Conservation (phyloP, 352 stramenopile genomes). For the Phytophthora litchii region DNA sequence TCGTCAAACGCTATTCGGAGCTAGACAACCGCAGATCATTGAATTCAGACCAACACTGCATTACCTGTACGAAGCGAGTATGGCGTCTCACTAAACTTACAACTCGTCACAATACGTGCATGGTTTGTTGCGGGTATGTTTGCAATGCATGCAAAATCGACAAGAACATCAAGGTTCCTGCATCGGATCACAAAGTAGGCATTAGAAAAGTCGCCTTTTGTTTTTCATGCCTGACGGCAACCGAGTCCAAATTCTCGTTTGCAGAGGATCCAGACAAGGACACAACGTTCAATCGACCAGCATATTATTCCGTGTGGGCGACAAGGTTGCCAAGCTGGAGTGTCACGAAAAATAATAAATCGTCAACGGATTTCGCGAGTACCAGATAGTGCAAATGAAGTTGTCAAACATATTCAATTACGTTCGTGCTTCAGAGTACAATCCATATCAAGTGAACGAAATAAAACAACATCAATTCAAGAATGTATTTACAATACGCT, state of each 20-base stretch:
- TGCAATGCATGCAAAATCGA: conserved; percentile 38
- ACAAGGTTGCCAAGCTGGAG: conserved; percentile 19
- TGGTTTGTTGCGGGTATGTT: conserved; percentile 29
- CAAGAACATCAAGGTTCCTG: conserved; percentile 34
- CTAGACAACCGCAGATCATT: conserved; percentile 13
- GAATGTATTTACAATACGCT: too few relatives aligned
- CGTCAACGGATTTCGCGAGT: conserved; percentile 18
- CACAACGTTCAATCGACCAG: not conserved
- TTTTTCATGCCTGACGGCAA: conserved; percentile 25
- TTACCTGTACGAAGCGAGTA: conserved; percentile 25
- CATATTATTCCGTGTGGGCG: conserved; percentile 16
- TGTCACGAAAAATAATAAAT: conserved; percentile 10
- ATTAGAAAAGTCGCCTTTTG: conserved; percentile 43
- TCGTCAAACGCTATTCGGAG: conserved; percentile 20
- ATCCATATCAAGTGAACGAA: too few relatives aligned
- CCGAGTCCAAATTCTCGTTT: conserved; percentile 19
- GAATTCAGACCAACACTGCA: conserved; percentile 18
- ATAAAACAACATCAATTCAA: too few relatives aligned
- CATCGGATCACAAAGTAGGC: conserved; percentile 17
- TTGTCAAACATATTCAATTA: not conserved
- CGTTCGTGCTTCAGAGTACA: too few relatives aligned
- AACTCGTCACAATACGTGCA: conserved; percentile 22
- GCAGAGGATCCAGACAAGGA: conserved; percentile 7
- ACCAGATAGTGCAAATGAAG: conserved; percentile 11
- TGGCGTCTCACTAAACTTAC: conserved; percentile 21